A percentile compares a stretch with the other conserved stretches of the same genome.
Conservation (phyloP, 2,329 filamentous ascomycete species). For the Colletotrichum sojae region DNA sequence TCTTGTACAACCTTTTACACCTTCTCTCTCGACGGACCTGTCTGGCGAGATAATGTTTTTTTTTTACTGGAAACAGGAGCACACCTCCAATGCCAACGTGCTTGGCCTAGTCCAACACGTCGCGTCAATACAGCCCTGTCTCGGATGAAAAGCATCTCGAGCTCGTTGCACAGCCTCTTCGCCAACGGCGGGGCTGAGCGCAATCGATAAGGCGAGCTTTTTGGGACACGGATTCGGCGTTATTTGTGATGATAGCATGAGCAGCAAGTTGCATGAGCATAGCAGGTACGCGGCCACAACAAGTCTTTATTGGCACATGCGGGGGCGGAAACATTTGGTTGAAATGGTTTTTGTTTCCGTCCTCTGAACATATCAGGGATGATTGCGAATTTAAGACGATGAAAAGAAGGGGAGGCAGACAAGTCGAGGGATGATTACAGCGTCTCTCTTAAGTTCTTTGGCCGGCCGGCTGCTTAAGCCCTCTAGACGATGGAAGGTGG, state of each 20-base stretch:
- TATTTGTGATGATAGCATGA: constrained; percentile 55
- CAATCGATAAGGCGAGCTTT: constrained; percentile 13
- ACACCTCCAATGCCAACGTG: background rate
- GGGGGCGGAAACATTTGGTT: constrained; percentile 32
- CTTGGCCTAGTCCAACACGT: constrained; percentile 14
- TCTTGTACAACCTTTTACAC: constrained; percentile 53
- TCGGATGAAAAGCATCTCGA: constrained; percentile 26
- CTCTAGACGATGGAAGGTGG: constrained; percentile 41
- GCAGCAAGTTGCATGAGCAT: constrained; percentile 52
- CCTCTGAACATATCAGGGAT: constrained; percentile 42
- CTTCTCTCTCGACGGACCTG: constrained; percentile 28
- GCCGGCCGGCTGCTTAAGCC: constrained; percentile 30
- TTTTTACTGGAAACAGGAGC: constrained; percentile 4
- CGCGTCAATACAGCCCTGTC: background rate
- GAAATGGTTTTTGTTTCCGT: constrained; percentile 30
- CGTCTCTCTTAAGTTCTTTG: constrained; percentile 37
- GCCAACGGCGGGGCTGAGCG: background rate
- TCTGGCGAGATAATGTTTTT: constrained; percentile 29
- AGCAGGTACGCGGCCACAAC: constrained; percentile 37
- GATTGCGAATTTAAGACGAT: constrained; percentile 32
- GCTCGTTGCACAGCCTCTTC: constrained; percentile 14
- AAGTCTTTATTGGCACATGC: constrained; percentile 35
- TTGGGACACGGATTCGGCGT: constrained; percentile 45
- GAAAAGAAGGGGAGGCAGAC: constrained; percentile 36
- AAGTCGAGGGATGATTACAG: constrained; percentile 34